Evolutionary conservation across 208 protist genomes (phyloP).

Genomic region (Tritrichomonas musculus): DNA sequence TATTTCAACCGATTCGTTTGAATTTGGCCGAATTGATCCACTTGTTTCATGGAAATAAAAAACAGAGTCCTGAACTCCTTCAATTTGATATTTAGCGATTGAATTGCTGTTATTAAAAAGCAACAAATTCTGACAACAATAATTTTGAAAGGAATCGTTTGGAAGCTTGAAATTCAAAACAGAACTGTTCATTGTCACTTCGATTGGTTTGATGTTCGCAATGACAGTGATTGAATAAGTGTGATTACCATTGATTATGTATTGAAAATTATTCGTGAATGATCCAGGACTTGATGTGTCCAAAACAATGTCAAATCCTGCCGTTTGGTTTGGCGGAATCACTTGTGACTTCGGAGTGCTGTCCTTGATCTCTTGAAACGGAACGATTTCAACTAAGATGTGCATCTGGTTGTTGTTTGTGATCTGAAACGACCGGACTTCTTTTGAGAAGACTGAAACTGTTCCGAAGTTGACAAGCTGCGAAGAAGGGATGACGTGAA

Average conservation of each 20-base stretch:
- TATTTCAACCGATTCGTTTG: neutral
- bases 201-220: neutral
- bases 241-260: neutral
- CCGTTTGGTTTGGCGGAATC: neutral
- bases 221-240: neutral
- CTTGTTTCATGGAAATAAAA: neutral
- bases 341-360: constrained; percentile 9
- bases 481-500: neutral
- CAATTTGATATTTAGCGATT: neutral
- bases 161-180: neutral
- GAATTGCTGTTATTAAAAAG: neutral
- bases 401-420: neutral
- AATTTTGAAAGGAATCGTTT: neutral
- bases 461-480: neutral
- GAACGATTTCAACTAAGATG: neutral
- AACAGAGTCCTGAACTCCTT: neutral
- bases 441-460: neutral
- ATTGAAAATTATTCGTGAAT: neutral
- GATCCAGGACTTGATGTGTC: too few relatives aligned
- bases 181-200: neutral
- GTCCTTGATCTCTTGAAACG: neutral
- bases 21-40: neutral
- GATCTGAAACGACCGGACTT: neutral
- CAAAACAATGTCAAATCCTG: neutral
- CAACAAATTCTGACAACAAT: neutral